phyloP scores from a whole-genome alignment of 306 rosid genomes.

The Carpinus fangiana region DNA sequence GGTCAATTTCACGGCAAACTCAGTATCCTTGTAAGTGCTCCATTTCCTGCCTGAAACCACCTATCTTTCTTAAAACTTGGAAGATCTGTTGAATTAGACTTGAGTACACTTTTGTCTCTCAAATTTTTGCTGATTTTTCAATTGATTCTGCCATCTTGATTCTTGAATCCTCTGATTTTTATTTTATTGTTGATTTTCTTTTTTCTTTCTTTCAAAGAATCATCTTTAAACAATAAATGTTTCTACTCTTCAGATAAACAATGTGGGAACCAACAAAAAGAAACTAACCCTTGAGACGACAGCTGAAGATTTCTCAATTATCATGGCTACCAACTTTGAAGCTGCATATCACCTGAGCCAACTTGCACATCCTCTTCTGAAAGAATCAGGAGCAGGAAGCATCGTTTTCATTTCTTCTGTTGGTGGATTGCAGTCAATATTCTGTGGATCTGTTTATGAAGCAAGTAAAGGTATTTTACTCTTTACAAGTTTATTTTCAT shows the following conservation, averaged over 20 bases:
- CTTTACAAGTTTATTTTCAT: neutral
- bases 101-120: constrained; percentile 12
- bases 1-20: constrained; percentile 39
- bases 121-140: too few species aligned
- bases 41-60: neutral
- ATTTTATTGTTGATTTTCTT: neutral
- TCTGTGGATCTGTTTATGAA: constrained; percentile 31
- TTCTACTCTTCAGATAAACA: neutral
- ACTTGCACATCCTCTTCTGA: constrained; percentile 40
- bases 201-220: too few species aligned
- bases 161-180: neutral
- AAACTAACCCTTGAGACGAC: constrained; percentile 18
- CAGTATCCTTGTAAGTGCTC: constrained; percentile 35
- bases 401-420: constrained; percentile 40
- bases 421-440: constrained; percentile 33
- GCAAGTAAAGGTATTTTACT: constrained; percentile 33
- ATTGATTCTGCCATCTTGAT: too few species aligned
- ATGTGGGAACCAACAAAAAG: neutral
- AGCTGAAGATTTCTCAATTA: constrained; percentile 20
- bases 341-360: constrained; percentile 37
- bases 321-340: constrained; percentile 37
- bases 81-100: neutral
- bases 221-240: neutral
- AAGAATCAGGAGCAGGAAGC: constrained; percentile 27
- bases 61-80: constrained; percentile 22